Evolutionary conservation across 1,284 basidiomycete genomes (phyloP).

Genomic region (Ustilago esculenta): DNA sequence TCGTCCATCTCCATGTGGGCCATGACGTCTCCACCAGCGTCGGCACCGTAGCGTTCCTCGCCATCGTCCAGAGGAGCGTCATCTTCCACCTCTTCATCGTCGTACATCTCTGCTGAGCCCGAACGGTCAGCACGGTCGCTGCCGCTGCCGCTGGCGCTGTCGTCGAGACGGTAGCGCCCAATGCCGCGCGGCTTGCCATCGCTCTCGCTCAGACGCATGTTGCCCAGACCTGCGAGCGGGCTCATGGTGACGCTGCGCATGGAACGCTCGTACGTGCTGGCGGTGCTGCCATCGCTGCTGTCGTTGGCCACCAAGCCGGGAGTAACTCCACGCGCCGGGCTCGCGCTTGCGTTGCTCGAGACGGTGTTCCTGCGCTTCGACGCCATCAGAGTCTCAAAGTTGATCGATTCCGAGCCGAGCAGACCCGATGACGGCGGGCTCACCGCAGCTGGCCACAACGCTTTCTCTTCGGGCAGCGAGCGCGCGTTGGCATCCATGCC

Average conservation of each 20-base stretch:
- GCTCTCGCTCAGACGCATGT: conserved; percentile 35
- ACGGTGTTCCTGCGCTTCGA: conserved; percentile 51
- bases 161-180: conserved; percentile 33
- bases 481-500: conserved; percentile 72
- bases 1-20: conserved; percentile 67
- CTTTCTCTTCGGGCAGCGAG: conserved; percentile 90
- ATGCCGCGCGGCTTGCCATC: conserved; percentile 20
- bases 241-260: conserved; percentile 46
- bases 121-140: conserved; percentile 43
- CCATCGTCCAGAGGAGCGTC: conserved; percentile 40
- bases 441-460: conserved; percentile 73
- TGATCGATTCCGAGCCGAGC: conserved; percentile 68
- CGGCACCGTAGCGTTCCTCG: conserved; percentile 63
- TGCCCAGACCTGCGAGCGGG: conserved; percentile 42
- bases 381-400: conserved; percentile 66
- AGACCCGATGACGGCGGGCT: conserved; percentile 69
- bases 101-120: conserved; percentile 57
- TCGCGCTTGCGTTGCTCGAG: conserved; percentile 39
- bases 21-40: conserved; percentile 61
- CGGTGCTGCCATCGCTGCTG: conserved; percentile 49
- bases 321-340: conserved; percentile 40
- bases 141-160: conserved; percentile 36
- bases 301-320: conserved; percentile 43
- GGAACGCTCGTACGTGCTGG: conserved; percentile 43
- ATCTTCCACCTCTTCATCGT: conserved; percentile 60